These are phyloP conservation scores for Globisporangium barbulae DNA, from an alignment of 352 stramenopile genomes.

Conservation along the genomic window DNA sequence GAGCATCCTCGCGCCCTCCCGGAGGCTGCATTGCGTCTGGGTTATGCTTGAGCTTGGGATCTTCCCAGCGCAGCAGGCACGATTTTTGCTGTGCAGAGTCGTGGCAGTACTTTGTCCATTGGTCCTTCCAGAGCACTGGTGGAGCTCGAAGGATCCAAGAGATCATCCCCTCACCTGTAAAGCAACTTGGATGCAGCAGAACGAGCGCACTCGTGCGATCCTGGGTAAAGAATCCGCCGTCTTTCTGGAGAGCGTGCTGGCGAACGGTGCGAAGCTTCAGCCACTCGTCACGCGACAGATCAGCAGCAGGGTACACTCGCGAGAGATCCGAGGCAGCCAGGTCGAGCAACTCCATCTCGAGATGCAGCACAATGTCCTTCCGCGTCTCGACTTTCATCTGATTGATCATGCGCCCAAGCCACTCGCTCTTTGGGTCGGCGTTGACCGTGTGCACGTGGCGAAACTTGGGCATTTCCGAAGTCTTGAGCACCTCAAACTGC, in stretches of 20 bases:
- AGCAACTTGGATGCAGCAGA: constrained; percentile 37
- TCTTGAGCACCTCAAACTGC: constrained; percentile 44
- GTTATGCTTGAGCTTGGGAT: constrained; percentile 29
- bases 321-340: constrained; percentile 29
- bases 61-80: constrained; percentile 35
- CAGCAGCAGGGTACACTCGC: constrained; percentile 16
- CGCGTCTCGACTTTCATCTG: constrained; percentile 47
- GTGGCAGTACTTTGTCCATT: constrained; percentile 49
- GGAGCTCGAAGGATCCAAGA: constrained; percentile 50
- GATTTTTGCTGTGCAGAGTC: constrained; percentile 21
- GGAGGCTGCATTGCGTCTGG: constrained; percentile 53
- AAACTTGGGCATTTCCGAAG: constrained; percentile 50
- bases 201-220: constrained; percentile 38
- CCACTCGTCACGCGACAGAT: constrained; percentile 46
- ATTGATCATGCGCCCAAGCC: constrained; percentile 49
- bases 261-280: constrained; percentile 35
- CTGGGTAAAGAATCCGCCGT: constrained; percentile 49
- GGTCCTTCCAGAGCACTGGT: constrained; percentile 45
- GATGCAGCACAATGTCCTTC: constrained; percentile 52
- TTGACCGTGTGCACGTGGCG: constrained; percentile 50
- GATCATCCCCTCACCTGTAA: constrained; percentile 64
- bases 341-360: constrained; percentile 66
- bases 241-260: constrained; percentile 42
- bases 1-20: constrained; percentile 18
- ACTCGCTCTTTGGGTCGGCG: constrained; percentile 41